phyloP scores from a whole-genome alignment of 140 eudicot genomes.

The Stevia rebaudiana region DNA sequence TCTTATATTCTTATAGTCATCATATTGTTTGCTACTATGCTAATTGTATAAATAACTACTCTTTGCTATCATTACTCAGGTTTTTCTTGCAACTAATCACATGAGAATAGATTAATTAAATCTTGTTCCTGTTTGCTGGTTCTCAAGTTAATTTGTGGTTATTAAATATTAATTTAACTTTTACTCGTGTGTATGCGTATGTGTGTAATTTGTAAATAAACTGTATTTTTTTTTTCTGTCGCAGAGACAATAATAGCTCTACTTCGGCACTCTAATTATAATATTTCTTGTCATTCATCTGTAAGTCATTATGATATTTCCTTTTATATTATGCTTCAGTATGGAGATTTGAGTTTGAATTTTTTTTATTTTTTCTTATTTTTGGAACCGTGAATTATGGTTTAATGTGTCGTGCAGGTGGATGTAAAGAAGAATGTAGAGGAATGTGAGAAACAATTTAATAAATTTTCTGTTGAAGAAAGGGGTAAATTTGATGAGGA shows the following conservation, averaged over 20 bases:
- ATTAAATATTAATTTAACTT: too few relatives aligned
- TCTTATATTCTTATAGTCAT: too few relatives aligned
- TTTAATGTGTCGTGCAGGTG: conserved; percentile 48
- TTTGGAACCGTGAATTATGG: too few relatives aligned
- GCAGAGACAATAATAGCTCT: conserved; percentile 85
- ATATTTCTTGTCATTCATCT: conserved; percentile 86
- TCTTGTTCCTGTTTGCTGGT: too few relatives aligned
- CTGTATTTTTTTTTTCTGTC: conserved; percentile 17
- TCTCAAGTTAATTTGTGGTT: too few relatives aligned
- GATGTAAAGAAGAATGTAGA: conserved; percentile 46
- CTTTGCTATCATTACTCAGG: background rate
- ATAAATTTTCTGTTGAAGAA: conserved; percentile 70
- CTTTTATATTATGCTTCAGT: conserved; percentile 2
- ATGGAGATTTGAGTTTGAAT: too few relatives aligned
- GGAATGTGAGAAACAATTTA: conserved; percentile 63
- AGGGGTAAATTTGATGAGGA: conserved; percentile 81
- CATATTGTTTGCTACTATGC: too few relatives aligned
- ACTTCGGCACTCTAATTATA: conserved; percentile 90
- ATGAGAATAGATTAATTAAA: too few relatives aligned
- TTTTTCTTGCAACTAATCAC: too few relatives aligned
- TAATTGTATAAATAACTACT: too few relatives aligned
- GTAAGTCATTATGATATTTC: conserved; percentile 47
- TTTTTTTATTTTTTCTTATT: background rate
- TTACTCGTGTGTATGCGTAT: too few relatives aligned
- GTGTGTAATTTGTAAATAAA: too few relatives aligned